Percentiles rank a stretch among this genome's conserved stretches.
These are phyloP conservation scores for Ceratobasidium sp. DNA, from an alignment of 1,284 basidiomycete species.

Conservation along the genomic window DNA sequence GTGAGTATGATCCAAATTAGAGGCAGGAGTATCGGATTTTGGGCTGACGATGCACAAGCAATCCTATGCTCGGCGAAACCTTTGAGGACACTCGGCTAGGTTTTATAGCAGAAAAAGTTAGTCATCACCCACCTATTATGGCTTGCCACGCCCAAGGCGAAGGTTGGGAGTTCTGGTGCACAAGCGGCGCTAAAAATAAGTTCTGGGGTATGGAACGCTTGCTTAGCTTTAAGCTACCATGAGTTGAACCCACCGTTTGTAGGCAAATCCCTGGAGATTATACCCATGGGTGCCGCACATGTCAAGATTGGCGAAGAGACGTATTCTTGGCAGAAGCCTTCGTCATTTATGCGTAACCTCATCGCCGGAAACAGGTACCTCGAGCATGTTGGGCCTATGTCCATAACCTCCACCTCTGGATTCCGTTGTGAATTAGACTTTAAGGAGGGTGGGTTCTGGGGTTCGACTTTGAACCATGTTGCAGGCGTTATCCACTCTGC, in stretches of 20 bases:
- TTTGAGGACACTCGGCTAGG: conserved; percentile 78
- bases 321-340: conserved; percentile 82
- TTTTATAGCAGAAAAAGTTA: conserved; percentile 88
- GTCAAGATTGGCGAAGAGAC: conserved; percentile 68
- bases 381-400: conserved; percentile 79
- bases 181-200: conserved; percentile 80
- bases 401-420: conserved; percentile 68
- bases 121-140: conserved; percentile 79
- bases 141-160: conserved; percentile 84
- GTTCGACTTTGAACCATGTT: conserved; percentile 71
- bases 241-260: conserved; percentile 43
- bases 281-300: conserved; percentile 73
- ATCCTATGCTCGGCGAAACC: conserved; percentile 88
- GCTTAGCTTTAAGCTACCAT: conserved; percentile 40
- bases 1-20: conserved; percentile 60
- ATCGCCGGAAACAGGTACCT: conserved; percentile 91
- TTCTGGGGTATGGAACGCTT: conserved; percentile 74
- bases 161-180: conserved; percentile 75
- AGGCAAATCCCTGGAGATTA: conserved; percentile 87
- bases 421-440: conserved; percentile 75
- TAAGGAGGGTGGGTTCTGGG: conserved; percentile 85
- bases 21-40: conserved; percentile 14
- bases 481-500: conserved; percentile 65
- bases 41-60: conserved; percentile 56
- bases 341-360: conserved; percentile 87